phyloP scores from a whole-genome alignment of 2,329 filamentous ascomycete species.

The Plenodomus lindquistii region DNA sequence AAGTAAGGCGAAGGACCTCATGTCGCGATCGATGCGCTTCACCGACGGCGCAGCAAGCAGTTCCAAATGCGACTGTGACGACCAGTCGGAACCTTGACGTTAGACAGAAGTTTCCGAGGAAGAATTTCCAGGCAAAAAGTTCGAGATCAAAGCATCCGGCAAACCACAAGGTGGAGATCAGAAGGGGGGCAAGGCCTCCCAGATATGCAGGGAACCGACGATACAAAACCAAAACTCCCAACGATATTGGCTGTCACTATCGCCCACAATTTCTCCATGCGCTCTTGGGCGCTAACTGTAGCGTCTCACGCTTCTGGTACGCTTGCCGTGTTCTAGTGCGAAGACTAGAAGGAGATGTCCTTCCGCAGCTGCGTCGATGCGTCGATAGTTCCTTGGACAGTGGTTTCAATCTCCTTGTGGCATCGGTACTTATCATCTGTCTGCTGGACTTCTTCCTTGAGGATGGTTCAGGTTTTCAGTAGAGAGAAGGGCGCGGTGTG shows the following conservation, averaged over 20 bases:
- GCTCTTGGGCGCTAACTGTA: too few species aligned
- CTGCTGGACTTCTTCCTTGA: too few species aligned
- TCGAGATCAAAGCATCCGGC: not conserved
- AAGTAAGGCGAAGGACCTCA: slow-evolving; percentile 1
- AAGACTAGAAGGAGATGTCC: too few species aligned
- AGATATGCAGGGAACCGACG: not conserved
- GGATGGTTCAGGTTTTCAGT: too few species aligned
- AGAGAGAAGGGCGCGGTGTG: too few species aligned
- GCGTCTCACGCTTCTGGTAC: too few species aligned
- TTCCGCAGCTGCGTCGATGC: too few species aligned
- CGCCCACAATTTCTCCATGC: not conserved
- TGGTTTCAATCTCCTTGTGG: too few species aligned
- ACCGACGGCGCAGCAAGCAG: too few species aligned
- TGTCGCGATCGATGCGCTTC: not conserved
- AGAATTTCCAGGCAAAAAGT: not conserved
- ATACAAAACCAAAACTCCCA: not conserved
- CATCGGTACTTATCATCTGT: too few species aligned
- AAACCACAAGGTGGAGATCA: not conserved
- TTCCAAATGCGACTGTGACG: not conserved
- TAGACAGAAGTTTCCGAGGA: not conserved
- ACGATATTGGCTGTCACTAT: not conserved
- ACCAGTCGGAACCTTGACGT: not conserved
- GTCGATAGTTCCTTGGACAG: too few species aligned
- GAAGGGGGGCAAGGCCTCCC: not conserved
- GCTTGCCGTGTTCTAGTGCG: too few species aligned